phyloP scores from a whole-genome alignment of 208 protist genomes.

The Acanthamoeba sp. region DNA sequence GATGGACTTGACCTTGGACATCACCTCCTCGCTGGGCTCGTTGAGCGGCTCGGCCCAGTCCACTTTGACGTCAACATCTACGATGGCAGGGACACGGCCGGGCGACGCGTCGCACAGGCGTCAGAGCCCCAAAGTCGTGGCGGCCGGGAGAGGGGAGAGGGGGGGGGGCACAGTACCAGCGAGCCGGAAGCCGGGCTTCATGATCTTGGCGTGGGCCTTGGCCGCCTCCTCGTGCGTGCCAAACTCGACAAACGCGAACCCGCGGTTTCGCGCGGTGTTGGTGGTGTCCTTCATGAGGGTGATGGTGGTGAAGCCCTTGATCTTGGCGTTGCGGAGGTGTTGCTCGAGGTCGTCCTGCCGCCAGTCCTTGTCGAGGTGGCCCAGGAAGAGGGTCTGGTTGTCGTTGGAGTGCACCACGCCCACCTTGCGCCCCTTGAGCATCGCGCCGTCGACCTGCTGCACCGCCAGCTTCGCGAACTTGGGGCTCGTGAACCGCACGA shows the following conservation, averaged over 20 bases:
- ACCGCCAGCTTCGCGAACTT: constrained; percentile 13
- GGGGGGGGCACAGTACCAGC: neutral
- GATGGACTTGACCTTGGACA: constrained; percentile 51
- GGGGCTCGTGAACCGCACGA: constrained; percentile 33
- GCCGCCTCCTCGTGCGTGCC: constrained; percentile 7
- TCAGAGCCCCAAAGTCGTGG: too few relatives aligned
- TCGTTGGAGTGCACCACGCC: constrained; percentile 33
- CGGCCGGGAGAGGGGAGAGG: too few relatives aligned
- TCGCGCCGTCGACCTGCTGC: neutral
- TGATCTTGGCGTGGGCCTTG: constrained; percentile 61
- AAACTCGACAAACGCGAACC: constrained; percentile 64
- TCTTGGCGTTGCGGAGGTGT: neutral
- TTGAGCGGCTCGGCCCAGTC: constrained; percentile 41
- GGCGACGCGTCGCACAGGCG: neutral
- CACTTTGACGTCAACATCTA: constrained; percentile 18
- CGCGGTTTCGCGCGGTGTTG: neutral
- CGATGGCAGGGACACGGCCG: neutral
- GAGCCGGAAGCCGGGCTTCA: neutral
- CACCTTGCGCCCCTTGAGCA: constrained; percentile 19
- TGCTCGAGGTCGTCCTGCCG: neutral
- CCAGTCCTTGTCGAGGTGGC: constrained; percentile 61
- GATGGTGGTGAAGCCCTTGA: constrained; percentile 11
- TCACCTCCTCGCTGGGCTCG: constrained; percentile 15
- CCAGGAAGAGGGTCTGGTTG: constrained; percentile 55
- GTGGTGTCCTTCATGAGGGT: constrained; percentile 21